Base-by-base conservation (phyloP, 345 rosid genomes). In the Gossypium ekmanianum region DNA sequence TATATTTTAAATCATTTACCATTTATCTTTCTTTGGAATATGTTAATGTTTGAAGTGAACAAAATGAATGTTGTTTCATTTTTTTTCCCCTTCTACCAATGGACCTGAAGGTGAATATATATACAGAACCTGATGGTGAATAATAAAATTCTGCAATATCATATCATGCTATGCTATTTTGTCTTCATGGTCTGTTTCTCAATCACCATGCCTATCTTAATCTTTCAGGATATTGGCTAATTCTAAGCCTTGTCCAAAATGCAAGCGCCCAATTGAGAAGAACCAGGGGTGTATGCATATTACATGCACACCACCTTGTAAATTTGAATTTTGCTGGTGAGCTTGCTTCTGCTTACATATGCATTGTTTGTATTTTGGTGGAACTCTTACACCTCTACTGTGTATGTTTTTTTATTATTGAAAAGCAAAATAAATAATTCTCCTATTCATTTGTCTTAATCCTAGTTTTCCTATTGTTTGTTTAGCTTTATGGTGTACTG, bases 201-300 rank as follows among this genome's bases (percentile, higher is more conserved):
- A 68, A 24, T 14, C 72, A 69, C 0, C 9, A 17, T 51, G 59
- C 26, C 24, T 51, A 10, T 27, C 55, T 68, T 51, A 24, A 69
- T 50, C 59, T 29, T 34, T 70, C 74, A 70, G 98, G 98, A 96
- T 96, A 78, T 89, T 96, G 64, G 99, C 98, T 69, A 96, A 96
- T 81, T 96, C 99, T 56, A 96, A 96, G 88, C 99, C 99, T 74
- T 93, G 99, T 87, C 99, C 99, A 0, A 96, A 88, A 82, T 93
- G 99, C 85, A 96, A 95, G 86, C 89, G 99, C 55, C 99, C 98
- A 34, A 95, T 95, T 81, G 99, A 95, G 79, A 95, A 95, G 80
- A 93, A 96, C 77, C 99, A 96, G 81, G 99, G 99, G 76, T 92
- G 97, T 83, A 92, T 90, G 96, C 97, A 92, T 78, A 89, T 92